A percentile compares a stretch with the other conserved stretches of the same genome.
Conservation (phyloP, 78 protist species). For the Bodo saltans region DNA sequence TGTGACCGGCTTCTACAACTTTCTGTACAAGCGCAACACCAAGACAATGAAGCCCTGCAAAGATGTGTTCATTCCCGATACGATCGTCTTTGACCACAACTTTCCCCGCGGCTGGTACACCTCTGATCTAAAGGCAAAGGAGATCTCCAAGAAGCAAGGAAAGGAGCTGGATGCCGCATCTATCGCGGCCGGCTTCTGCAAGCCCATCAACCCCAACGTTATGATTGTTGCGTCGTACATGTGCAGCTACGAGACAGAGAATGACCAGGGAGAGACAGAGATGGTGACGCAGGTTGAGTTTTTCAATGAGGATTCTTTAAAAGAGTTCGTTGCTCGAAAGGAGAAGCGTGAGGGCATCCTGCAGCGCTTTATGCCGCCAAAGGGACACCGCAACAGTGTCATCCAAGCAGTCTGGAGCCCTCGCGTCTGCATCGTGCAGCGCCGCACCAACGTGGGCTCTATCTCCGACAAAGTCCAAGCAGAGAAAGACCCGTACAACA, state of each 20-base stretch:
- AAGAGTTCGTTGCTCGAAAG: constrained; percentile 26
- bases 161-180: constrained; percentile 27
- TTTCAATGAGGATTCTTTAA: constrained; percentile 11
- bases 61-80: constrained; percentile 35
- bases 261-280: constrained; percentile 4
- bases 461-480: neutral
- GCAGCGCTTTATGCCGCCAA: constrained; percentile 25
- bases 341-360: constrained; percentile 23
- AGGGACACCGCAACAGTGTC: constrained; percentile 18
- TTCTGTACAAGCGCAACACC: constrained; percentile 21
- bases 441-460: constrained; percentile 15
- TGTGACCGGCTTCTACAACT: constrained; percentile 28
- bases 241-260: neutral
- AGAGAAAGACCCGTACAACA: constrained; percentile 14
- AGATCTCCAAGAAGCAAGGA: constrained; percentile 16
- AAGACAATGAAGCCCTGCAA: constrained; percentile 17
- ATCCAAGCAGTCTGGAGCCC: constrained; percentile 43
- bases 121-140: constrained; percentile 6
- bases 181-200: constrained; percentile 13
- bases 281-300: constrained; percentile 35
- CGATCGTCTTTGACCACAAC: constrained; percentile 39
- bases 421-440: constrained; percentile 29
- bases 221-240: constrained; percentile 36
- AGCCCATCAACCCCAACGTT: neutral
- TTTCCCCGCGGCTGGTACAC: constrained; percentile 43